phyloP scores from a whole-genome alignment of 768 basidiomycete genomes.

The Porpolomopsis calyptriformis region DNA sequence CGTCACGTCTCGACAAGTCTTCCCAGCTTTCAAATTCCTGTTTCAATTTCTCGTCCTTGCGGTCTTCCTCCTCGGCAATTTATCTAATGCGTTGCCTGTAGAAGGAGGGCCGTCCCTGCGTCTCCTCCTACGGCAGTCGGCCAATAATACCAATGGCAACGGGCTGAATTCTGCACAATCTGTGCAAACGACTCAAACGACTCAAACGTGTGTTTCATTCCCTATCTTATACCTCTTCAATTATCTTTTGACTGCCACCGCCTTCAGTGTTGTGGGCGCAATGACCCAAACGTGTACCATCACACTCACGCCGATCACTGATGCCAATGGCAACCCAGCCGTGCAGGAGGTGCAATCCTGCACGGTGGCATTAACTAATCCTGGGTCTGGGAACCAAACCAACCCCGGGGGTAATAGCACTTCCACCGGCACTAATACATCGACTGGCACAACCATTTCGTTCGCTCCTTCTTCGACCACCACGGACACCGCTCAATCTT shows the following conservation, averaged over 20 bases:
- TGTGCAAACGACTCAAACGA: constrained; percentile 33
- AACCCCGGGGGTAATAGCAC: background rate
- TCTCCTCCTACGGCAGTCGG: constrained; percentile 20
- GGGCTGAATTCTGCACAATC: background rate
- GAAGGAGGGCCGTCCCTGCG: background rate
- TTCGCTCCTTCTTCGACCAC: constrained; percentile 12
- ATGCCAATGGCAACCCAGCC: constrained; percentile 35
- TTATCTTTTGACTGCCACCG: constrained; percentile 4
- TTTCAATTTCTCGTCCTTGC: constrained; percentile 31
- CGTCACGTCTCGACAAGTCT: constrained; percentile 17
- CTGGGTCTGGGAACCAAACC: constrained; percentile 1
- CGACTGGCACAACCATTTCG: constrained; percentile 8
- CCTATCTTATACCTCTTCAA: constrained; percentile 6
- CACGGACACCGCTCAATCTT: constrained; percentile 10
- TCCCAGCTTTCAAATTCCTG: constrained; percentile 21
- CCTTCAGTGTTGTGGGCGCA: constrained; percentile 35
- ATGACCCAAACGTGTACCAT: constrained; percentile 51
- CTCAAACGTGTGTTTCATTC: constrained; percentile 33
- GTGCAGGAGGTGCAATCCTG: constrained; percentile 46
- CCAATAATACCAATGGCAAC: background rate
- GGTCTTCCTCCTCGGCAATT: constrained; percentile 24
- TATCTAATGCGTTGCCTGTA: constrained; percentile 29
- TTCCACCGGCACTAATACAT: background rate
- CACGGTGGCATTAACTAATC: constrained; percentile 25
- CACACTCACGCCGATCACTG: constrained; percentile 45